These are phyloP conservation scores for Cryptosporidium felis DNA, from an alignment of 169 alveolate species.

Conservation along the genomic window DNA sequence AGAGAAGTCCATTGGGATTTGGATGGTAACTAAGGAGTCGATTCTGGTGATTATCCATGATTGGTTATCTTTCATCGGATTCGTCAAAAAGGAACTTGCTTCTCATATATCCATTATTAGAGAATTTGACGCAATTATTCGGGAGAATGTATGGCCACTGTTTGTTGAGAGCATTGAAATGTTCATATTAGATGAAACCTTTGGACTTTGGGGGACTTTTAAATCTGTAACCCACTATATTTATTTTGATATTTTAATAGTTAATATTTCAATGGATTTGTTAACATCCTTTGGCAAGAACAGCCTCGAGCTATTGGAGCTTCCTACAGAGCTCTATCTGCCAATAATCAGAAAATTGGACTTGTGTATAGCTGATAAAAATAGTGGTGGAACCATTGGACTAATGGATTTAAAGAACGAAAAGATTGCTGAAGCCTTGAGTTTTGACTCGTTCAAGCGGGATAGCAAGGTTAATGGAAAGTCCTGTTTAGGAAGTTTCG, in stretches of 20 bases:
- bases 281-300: neutral
- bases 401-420: too few relatives aligned
- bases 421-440: too few relatives aligned
- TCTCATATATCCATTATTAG: neutral
- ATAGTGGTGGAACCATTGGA: too few relatives aligned
- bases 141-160: conserved; percentile 29
- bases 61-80: conserved; percentile 21
- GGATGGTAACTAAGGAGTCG: conserved; percentile 63
- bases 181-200: neutral
- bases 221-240: neutral
- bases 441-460: too few relatives aligned
- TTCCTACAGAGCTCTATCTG: conserved; percentile 14
- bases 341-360: neutral
- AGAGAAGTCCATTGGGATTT: neutral
- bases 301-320: neutral
- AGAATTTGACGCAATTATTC: neutral
- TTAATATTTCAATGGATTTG: conserved; percentile 3
- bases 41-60: conserved; percentile 24
- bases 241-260: conserved; percentile 29
- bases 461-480: too few relatives aligned
- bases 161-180: neutral
- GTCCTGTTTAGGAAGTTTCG: too few relatives aligned
- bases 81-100: neutral
- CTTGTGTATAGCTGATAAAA: too few relatives aligned
- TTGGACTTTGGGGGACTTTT: neutral